Evolutionary conservation across 352 stramenopile species (phyloP).

Genomic region (Phytopythium cucurbitacearum): DNA sequence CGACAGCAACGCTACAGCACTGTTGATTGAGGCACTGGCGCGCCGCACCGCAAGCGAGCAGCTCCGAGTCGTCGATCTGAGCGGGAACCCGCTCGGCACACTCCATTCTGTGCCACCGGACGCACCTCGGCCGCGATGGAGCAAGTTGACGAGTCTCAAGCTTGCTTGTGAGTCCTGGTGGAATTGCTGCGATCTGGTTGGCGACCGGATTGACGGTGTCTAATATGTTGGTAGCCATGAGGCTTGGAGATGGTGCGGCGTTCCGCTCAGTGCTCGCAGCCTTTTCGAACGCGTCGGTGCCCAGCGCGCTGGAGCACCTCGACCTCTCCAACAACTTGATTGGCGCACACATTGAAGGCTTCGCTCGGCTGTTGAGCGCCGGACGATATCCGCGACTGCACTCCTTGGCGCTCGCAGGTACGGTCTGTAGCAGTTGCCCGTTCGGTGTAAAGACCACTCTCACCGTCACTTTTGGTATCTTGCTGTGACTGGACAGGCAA

Average conservation of each 20-base stretch:
- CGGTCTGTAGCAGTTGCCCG: background rate
- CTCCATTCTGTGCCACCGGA: slow-evolving; percentile 1
- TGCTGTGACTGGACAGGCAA: slow-evolving; percentile 18
- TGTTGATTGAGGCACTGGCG: slow-evolving; percentile 18
- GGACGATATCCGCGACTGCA: slow-evolving; percentile 14
- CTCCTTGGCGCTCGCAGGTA: slow-evolving; percentile 23
- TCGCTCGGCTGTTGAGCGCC: slow-evolving; percentile 13
- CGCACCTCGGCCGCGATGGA: background rate
- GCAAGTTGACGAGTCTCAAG: no score
- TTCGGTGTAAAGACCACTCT: no score
- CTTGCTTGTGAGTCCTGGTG: no score
- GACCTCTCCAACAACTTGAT: slow-evolving; percentile 33
- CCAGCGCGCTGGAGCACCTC: slow-evolving; percentile 13
- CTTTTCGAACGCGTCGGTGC: slow-evolving; percentile 1
- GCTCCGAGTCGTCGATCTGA: slow-evolving; percentile 16
- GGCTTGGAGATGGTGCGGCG: slow-evolving; percentile 17
- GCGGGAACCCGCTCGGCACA: slow-evolving; percentile 20
- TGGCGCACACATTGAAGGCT: slow-evolving; percentile 17
- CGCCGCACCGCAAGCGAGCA: slow-evolving; percentile 9
- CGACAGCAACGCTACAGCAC: slow-evolving; percentile 15
- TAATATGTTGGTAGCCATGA: slow-evolving; percentile 17
- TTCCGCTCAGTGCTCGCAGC: slow-evolving; percentile 13
- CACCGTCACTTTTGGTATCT: background rate
- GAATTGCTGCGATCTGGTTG: no score
- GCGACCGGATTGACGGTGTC: background rate